phyloP scores from a whole-genome alignment of 345 rosid genomes.

The Tarenaya hassleriana region DNA sequence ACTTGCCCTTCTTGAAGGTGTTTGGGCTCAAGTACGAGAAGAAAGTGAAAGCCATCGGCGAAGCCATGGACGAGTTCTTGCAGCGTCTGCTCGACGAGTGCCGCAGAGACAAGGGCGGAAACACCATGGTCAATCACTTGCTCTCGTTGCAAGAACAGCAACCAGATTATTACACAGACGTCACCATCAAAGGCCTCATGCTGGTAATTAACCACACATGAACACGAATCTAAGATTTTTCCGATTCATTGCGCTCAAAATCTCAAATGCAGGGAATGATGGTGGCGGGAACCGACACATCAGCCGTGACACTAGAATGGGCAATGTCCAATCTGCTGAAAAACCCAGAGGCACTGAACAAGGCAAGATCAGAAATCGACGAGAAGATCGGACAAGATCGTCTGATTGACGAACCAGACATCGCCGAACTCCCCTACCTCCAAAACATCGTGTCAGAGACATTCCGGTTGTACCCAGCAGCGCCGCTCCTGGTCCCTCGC shows the following conservation, averaged over 20 bases:
- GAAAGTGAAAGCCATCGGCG: constrained; percentile 27
- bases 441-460: constrained; percentile 48
- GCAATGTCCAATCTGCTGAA: constrained; percentile 42
- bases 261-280: constrained; percentile 26
- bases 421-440: constrained; percentile 40
- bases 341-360: constrained; percentile 35
- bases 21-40: constrained; percentile 28
- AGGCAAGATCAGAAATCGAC: constrained; percentile 47
- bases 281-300: constrained; percentile 53
- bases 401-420: constrained; percentile 41
- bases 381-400: constrained; percentile 28
- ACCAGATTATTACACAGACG: constrained; percentile 44
- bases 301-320: constrained; percentile 57
- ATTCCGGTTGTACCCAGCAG: constrained; percentile 37
- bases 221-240: background rate
- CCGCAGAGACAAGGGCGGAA: constrained; percentile 19
- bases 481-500: constrained; percentile 40
- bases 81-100: constrained; percentile 44
- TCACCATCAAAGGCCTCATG: constrained; percentile 51
- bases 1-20: constrained; percentile 33
- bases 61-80: constrained; percentile 37
- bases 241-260: background rate
- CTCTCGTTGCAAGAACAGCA: constrained; percentile 41
- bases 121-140: constrained; percentile 52
- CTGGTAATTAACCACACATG: constrained; percentile 18